These are phyloP conservation scores for Sorghum bicolor DNA, from an alignment of 176 grass and related monocot genomes.

Conservation along the genomic window DNA sequence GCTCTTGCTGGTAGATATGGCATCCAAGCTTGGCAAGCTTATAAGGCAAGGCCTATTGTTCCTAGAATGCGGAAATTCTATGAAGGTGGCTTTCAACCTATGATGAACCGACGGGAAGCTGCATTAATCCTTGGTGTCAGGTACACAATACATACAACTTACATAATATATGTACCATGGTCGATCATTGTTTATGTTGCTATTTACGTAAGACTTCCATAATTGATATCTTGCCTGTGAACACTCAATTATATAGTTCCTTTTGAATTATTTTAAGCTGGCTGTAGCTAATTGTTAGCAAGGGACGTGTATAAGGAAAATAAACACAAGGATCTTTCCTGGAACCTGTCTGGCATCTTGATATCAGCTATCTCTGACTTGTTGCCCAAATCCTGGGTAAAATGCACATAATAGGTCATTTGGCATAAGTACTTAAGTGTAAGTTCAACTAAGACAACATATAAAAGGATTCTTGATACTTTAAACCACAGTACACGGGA, in stretches of 20 bases:
- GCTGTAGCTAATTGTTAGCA: neutral
- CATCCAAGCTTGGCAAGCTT: constrained; percentile 89
- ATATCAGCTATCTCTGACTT: neutral
- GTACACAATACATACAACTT: constrained; percentile 31
- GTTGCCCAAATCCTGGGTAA: neutral
- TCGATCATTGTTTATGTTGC: neutral
- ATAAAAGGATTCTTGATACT: neutral
- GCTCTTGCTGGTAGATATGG: constrained; percentile 70
- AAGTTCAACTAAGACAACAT: neutral
- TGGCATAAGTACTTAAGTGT: neutral
- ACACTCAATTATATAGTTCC: neutral
- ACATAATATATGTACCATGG: neutral
- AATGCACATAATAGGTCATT: neutral
- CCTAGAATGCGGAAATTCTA: constrained; percentile 94
- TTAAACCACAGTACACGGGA: neutral
- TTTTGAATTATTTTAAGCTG: neutral
- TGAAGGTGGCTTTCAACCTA: constrained; percentile 89
- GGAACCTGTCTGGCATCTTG: neutral
- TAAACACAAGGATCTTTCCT: neutral
- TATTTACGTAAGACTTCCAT: neutral
- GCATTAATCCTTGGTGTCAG: constrained; percentile 81
- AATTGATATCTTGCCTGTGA: neutral
- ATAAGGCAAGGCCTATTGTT: constrained; percentile 74
- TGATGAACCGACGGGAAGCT: constrained; percentile 80
- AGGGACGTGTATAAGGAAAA: neutral